phyloP scores from a whole-genome alignment of 2,329 filamentous ascomycete species.

The Tolypocladium ophioglossoides region DNA sequence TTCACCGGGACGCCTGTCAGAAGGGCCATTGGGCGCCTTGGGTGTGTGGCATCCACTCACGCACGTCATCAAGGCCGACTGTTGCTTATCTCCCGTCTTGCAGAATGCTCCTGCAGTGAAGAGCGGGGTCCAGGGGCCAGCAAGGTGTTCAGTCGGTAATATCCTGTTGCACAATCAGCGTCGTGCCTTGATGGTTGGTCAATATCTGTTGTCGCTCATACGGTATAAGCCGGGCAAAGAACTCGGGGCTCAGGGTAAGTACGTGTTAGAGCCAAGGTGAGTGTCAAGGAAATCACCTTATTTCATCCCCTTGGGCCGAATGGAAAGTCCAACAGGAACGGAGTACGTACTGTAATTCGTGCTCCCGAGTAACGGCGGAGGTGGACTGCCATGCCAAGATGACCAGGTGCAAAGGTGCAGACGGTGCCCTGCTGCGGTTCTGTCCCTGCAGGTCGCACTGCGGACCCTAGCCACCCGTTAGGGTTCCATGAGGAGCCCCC shows the following conservation, averaged over 20 bases:
- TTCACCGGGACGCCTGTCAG: not conserved
- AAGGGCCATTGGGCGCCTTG: not conserved
- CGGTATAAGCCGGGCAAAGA: not conserved
- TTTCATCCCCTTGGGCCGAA: not conserved
- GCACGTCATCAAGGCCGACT: not conserved
- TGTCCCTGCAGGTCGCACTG: conserved; percentile 1
- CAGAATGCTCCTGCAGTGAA: not conserved
- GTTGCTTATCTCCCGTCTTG: not conserved
- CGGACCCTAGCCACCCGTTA: not conserved
- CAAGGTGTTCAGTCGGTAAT: not conserved
- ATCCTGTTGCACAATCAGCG: not conserved
- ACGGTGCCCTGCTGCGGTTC: not conserved
- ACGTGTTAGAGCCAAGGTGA: too few relatives aligned
- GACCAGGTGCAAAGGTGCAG: not conserved
- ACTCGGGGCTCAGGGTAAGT: not conserved
- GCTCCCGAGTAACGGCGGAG: not conserved
- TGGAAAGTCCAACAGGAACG: not conserved
- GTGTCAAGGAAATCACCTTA: not conserved
- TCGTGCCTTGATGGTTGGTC: not conserved
- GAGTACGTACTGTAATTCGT: too few relatives aligned
- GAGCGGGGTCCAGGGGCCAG: not conserved
- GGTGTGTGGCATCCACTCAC: not conserved
- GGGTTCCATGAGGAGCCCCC: not conserved
- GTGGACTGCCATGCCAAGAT: not conserved
- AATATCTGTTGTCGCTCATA: not conserved